phyloP scores from a whole-genome alignment of 331 rosid species.

The Quercus tomentella region DNA sequence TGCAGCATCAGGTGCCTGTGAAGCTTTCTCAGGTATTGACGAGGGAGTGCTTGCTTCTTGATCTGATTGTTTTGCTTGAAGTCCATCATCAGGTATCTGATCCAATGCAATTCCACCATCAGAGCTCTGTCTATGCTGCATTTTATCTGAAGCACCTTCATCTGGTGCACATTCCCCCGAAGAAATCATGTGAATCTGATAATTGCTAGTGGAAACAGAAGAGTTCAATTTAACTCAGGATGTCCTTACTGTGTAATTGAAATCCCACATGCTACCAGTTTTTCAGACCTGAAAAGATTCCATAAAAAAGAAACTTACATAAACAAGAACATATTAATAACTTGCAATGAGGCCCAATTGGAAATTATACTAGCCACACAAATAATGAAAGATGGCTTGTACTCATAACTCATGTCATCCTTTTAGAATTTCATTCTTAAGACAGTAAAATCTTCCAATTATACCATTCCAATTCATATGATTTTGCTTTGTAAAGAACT shows the following conservation, averaged over 20 bases:
- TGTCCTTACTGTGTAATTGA: slow-evolving; percentile 25
- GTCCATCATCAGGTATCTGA: background rate
- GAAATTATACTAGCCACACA: no score
- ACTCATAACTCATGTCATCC: background rate
- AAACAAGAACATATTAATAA: background rate
- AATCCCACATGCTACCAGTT: background rate
- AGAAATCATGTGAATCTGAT: slow-evolving; percentile 61
- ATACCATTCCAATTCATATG: background rate
- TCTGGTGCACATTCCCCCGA: slow-evolving; percentile 43
- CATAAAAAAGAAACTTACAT: background rate
- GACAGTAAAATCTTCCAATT: background rate
- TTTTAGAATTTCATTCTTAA: background rate
- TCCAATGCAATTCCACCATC: slow-evolving; percentile 24
- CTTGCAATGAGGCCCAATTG: background rate
- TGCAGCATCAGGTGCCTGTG: slow-evolving; percentile 31
- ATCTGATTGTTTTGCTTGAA: slow-evolving; percentile 24
- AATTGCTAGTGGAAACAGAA: slow-evolving; percentile 16
- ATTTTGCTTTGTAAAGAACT: no score
- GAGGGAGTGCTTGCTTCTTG: slow-evolving; percentile 22
- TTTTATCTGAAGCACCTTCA: slow-evolving; percentile 44
- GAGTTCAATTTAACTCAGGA: slow-evolving; percentile 25
- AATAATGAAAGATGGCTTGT: background rate
- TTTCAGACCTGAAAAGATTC: slow-evolving; percentile 5
- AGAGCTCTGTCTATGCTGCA: slow-evolving; percentile 35
- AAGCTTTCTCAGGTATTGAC: slow-evolving; percentile 20